Base-by-base conservation (phyloP, 768 basidiomycete genomes). In the Suillus paluster region DNA sequence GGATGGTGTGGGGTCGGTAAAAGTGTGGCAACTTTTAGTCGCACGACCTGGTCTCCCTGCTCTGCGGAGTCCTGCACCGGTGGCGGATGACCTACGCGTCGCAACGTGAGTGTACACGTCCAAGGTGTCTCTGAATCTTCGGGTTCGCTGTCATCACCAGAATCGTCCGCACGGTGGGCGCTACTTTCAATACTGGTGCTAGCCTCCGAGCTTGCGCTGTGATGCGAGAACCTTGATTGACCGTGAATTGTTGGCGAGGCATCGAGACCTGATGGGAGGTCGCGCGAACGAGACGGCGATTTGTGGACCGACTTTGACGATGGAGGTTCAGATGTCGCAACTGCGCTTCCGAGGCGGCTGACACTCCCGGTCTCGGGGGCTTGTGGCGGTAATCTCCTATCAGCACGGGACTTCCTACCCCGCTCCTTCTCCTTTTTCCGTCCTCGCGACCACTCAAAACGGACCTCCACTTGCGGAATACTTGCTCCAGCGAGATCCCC, bases 81-180 rank as follows among this genome's bases (percentile, higher is more conserved):
- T 21, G 66, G 57, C 36, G 46, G 9, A 49, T 68, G 59, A 11
- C 67, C 74, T 36, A 80, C 70, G 25, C 84, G 78, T 23, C 88
- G 84, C 38, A 90, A 79, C 63, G 88, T 85, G 65, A 95, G 80
- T n/a, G 86, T 87, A 70, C 96, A 98, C 50, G 89, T 87, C 95
- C 95, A 99, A 0, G 97, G 95, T 25, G 94, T 95, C 75, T 99
- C 96, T 48, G 92, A 94, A 70, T 98, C 97, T 71, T 99, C 96
- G 0, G 95, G 92, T 66, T 99, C 97, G 63, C 92, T 94, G 49
- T 95, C 94, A 17, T 91, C 88, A 0, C 82, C 93, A 2, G 84
- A 83, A 53, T 88, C 86, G 15, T 74, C 46, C 10, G 69, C 65
- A n/a, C 33, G 64, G 41, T 71, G 64, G 1, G 61, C 50, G 50